Conservation (phyloP, 768 basidiomycete species). For the Boletellus ananas region DNA sequence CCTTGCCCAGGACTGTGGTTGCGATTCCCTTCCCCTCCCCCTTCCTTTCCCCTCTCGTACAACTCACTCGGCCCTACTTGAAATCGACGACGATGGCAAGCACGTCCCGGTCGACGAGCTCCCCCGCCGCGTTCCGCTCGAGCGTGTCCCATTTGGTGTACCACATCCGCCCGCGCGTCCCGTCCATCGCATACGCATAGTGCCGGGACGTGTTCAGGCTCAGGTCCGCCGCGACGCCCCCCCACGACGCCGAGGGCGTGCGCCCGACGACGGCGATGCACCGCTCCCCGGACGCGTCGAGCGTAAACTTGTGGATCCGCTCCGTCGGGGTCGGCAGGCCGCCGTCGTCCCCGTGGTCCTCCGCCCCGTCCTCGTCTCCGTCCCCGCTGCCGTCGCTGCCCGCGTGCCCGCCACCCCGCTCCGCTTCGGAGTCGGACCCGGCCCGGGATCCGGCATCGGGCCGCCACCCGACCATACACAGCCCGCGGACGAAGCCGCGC, state of each 20-base stretch:
- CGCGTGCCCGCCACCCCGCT: not conserved
- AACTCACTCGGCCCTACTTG: not conserved
- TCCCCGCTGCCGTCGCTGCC: no score
- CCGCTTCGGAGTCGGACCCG: no score
- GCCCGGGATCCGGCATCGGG: not conserved
- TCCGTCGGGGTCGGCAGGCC: not conserved
- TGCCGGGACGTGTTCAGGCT: not conserved
- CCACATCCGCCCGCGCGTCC: constrained; percentile 13
- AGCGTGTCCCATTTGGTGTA: constrained; percentile 3
- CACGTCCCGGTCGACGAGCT: not conserved
- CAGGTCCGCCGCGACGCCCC: no score
- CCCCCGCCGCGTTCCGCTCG: not conserved
- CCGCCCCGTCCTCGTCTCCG: not conserved
- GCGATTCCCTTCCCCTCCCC: no score
- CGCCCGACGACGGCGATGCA: constrained; percentile 10
- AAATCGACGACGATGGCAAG: constrained; percentile 13
- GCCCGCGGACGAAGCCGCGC: constrained; percentile 15
- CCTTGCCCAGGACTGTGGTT: no score
- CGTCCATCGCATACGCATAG: constrained; percentile 11
- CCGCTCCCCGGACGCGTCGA: constrained; percentile 17
- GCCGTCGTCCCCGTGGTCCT: not conserved
- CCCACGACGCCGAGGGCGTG: no score
- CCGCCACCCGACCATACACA: constrained; percentile 1
- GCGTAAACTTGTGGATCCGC: constrained; percentile 9
- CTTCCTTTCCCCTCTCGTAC: no score